A percentile compares a stretch with the other conserved stretches of the same genome.
Evolutionary conservation across 768 basidiomycete genomes (phyloP).

Genomic region (Suillus variegatus): DNA sequence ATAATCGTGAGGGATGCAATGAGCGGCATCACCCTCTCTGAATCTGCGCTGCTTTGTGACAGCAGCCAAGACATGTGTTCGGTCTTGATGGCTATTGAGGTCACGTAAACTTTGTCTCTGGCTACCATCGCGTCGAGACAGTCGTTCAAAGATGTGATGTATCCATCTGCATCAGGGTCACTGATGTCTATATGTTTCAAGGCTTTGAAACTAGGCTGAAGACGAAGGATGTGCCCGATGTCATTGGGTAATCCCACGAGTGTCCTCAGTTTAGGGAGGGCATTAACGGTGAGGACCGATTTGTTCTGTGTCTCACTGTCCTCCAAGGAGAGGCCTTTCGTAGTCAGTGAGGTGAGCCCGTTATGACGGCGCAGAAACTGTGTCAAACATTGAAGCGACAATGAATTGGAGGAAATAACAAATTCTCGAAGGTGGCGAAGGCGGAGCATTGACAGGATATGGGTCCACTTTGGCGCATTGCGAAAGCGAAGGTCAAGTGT

Average conservation of each 20-base stretch:
- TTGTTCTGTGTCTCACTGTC: neutral
- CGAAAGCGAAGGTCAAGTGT: conserved; percentile 3
- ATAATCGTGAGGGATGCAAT: neutral
- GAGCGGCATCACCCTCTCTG: neutral
- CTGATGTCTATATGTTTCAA: neutral
- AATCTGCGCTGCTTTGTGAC: neutral
- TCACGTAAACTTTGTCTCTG: conserved; percentile 1
- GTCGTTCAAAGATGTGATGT: conserved; percentile 2
- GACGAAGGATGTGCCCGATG: conserved; percentile 2
- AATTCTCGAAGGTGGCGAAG: conserved; percentile 6
- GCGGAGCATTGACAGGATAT: conserved; percentile 3
- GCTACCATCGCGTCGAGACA: conserved; percentile 4
- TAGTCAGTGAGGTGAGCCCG: conserved; percentile 3
- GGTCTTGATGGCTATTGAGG: conserved; percentile 4
- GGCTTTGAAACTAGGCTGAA: neutral
- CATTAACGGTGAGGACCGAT: neutral
- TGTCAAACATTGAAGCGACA: conserved; percentile 1
- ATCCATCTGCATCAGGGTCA: conserved; percentile 3
- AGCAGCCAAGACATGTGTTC: conserved; percentile 4
- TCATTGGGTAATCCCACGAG: conserved; percentile 4
- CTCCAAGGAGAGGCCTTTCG: neutral
- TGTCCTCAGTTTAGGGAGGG: conserved; percentile 1
- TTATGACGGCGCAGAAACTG: conserved; percentile 3
- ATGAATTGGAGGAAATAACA: conserved; percentile 3
- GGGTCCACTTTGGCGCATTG: conserved; percentile 1